Evolutionary conservation across 352 stramenopile genomes (phyloP), one percentile per base, ranked within the genome.

Genomic region (Pythium sp.): DNA sequence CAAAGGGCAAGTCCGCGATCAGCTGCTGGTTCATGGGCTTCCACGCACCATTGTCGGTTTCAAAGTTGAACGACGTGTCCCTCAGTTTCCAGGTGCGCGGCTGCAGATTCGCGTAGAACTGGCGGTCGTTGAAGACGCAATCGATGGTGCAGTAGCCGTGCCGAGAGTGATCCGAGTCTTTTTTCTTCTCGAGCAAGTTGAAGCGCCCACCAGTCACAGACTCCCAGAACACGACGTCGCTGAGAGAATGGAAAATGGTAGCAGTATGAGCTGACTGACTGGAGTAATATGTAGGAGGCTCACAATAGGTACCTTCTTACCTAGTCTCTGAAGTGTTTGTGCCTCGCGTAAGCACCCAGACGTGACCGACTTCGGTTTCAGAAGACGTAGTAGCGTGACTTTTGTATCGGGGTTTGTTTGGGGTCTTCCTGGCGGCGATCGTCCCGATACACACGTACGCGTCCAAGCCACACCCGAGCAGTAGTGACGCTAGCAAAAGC

Each of bases 401-500:
- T 30, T 61, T 26, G 72, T 61, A 1, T 66, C 72, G 9, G 67
- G 26, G 22, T 61, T 68, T 46, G 47, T 20, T 30, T 20, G 38
- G 62, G 66, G 54, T 77, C 56, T 76, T 81, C 32, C 65, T 69
- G 1, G 73, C 68, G 24, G 75, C 78, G n/a, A 93, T 78, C 5
- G 76, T 93, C 7, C 91, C 90, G n/a, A 97, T 88, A 56, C 84
- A 93, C 14, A 97, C 85, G 70, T 86, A 97, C 2, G 90, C 89
- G 58, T 96, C 84, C 2, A 98, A 71, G 0, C 92, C 92, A 67
- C 92, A 98, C 20, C 93, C 91, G 5, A 97, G 72, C 8, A 98
- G 75, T 15, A 98, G 64, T 15, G 89, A 97, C 18, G 85, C 88
- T 11, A 98, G 78, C 34, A 98, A 70, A 8, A 93, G 32, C 86